Conservation (phyloP, 176 grass and related monocot species). For the Oryza brachyantha region DNA sequence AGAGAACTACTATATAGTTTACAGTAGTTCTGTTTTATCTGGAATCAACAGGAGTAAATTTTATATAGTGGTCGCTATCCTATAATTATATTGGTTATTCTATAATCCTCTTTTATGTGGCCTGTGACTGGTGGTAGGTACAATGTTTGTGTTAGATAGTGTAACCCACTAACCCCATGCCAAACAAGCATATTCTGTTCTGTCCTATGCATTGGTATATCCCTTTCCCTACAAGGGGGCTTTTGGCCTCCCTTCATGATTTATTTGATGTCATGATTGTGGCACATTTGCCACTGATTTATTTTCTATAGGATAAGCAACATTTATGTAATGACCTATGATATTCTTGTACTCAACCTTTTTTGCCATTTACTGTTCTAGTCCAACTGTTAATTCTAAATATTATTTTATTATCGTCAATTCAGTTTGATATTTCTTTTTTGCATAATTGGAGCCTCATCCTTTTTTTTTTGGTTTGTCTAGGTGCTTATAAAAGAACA, state of each 20-base stretch:
- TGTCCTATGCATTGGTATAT: neutral
- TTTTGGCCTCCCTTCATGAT: neutral
- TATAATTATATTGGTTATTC: too few species aligned
- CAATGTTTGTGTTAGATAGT: neutral
- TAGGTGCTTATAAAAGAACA: conserved; percentile 59
- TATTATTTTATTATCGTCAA: neutral
- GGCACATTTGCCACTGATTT: neutral
- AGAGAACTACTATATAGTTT: neutral
- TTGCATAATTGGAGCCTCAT: neutral
- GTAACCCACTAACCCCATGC: neutral
- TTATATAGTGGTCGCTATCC: neutral
- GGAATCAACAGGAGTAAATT: neutral
- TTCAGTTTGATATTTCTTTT: neutral
- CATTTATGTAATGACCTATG: neutral
- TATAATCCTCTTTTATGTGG: conserved; percentile 1
- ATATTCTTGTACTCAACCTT: neutral
- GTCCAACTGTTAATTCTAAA: neutral
- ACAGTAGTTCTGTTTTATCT: neutral
- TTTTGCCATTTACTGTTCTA: conserved; percentile 15
- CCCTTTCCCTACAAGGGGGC: neutral
- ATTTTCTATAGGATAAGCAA: neutral
- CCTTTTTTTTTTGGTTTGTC: neutral
- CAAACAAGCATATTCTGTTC: neutral
- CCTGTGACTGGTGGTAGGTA: neutral
- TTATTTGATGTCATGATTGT: neutral